These are phyloP conservation scores for Parietaria judaica DNA, from an alignment of 306 rosid genomes.

Conservation along the genomic window DNA sequence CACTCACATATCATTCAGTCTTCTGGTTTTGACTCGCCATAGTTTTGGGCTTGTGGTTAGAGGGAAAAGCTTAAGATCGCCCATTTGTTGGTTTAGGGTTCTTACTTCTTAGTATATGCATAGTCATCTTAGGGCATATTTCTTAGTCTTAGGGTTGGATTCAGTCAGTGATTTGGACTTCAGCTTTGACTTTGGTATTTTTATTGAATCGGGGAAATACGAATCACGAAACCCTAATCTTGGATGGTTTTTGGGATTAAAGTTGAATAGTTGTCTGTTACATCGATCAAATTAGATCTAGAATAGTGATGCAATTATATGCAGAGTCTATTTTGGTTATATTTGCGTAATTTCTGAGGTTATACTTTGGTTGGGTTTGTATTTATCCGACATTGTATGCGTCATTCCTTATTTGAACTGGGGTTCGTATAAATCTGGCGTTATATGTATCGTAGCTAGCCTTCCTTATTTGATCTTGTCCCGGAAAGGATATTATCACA, in stretches of 20 bases:
- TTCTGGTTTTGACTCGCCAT: slow-evolving; percentile 1
- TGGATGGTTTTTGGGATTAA: too few species aligned
- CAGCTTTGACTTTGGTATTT: not conserved
- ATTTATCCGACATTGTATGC: too few species aligned
- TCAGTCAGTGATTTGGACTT: not conserved
- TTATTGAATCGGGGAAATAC: too few species aligned
- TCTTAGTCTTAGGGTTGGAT: not conserved
- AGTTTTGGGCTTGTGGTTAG: not conserved
- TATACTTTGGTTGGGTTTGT: too few species aligned
- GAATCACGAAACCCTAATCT: too few species aligned
- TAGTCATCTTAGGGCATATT: slow-evolving; percentile 8
- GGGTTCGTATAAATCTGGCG: too few species aligned
- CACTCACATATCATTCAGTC: slow-evolving; percentile 17
- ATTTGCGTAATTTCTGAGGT: not conserved
- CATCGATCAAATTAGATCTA: too few species aligned
- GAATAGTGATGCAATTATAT: too few species aligned
- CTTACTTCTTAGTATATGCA: not conserved
- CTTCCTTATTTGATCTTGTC: not conserved
- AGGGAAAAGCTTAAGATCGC: not conserved
- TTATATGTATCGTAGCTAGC: not conserved
- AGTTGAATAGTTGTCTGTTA: too few species aligned
- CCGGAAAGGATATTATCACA: not conserved
- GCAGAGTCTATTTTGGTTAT: not conserved
- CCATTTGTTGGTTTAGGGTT: slow-evolving; percentile 3
- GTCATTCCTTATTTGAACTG: not conserved